phyloP scores from a whole-genome alignment of 1,139 yeast species.

The Trichomonascaceae sp. region DNA sequence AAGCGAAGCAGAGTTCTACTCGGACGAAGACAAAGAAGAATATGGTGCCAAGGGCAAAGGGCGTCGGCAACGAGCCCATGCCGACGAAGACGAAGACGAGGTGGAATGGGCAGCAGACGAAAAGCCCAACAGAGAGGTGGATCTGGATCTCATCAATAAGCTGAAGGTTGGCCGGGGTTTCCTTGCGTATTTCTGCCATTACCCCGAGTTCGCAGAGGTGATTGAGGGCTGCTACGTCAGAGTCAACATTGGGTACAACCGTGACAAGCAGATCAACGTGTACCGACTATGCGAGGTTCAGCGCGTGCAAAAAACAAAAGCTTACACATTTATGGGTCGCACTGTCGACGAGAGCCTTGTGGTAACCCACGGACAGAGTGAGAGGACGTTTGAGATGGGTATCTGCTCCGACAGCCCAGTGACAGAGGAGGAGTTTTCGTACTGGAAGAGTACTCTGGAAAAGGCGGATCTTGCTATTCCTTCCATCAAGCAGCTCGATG shows the following conservation, averaged over 20 bases:
- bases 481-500: conserved; percentile 49
- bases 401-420: conserved; percentile 69
- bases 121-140: conserved; percentile 26
- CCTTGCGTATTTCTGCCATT: conserved; percentile 62
- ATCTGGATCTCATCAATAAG: conserved; percentile 50
- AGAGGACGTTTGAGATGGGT: conserved; percentile 58
- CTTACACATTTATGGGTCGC: conserved; percentile 35
- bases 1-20: conserved; percentile 16
- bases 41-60: conserved; percentile 7
- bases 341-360: conserved; percentile 27
- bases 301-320: conserved; percentile 47
- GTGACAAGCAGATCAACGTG: conserved; percentile 46
- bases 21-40: conserved; percentile 26
- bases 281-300: conserved; percentile 79
- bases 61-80: conserved; percentile 10
- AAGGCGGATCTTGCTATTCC: conserved; percentile 52
- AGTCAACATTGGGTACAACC: conserved; percentile 64
- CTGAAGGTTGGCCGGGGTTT: conserved; percentile 66
- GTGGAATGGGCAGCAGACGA: conserved; percentile 40
- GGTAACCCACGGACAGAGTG: conserved; percentile 60
- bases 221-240: conserved; percentile 69
- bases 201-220: conserved; percentile 63
- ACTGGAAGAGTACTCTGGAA: conserved; percentile 49
- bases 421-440: conserved; percentile 55
- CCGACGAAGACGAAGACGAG: conserved; percentile 29